These are phyloP conservation scores for Ustilago trichophora DNA, from an alignment of 1,284 basidiomycete species.

Conservation along the genomic window DNA sequence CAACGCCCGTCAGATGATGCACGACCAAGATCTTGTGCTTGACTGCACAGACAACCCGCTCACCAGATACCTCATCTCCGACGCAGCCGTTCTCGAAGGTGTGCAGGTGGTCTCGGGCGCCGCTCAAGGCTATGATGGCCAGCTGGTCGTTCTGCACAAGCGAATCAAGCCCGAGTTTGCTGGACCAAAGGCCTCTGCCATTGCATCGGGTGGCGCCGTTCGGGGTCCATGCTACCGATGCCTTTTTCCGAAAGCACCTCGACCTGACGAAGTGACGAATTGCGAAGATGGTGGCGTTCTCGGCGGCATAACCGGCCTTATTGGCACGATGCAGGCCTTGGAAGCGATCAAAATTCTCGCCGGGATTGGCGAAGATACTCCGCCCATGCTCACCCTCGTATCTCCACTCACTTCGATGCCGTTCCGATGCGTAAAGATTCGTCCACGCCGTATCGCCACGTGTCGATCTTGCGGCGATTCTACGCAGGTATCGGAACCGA, in stretches of 20 bases:
- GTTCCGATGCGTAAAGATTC: constrained; percentile 83
- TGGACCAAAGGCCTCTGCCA: constrained; percentile 2
- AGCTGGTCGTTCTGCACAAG: constrained; percentile 71
- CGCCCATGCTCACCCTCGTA: constrained; percentile 76
- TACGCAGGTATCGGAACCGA: constrained; percentile 14
- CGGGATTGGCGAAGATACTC: constrained; percentile 53
- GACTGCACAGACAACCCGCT: constrained; percentile 96
- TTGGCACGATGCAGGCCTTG: constrained; percentile 89
- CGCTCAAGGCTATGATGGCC: constrained; percentile 89
- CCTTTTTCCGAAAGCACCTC: constrained; percentile 75
- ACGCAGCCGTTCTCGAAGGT: constrained; percentile 78
- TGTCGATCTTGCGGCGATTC: constrained; percentile 61
- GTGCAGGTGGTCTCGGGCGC: constrained; percentile 90
- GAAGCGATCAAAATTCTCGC: constrained; percentile 78
- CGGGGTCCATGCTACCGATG: constrained; percentile 93
- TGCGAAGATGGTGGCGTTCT: constrained; percentile 93
- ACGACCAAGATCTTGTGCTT: constrained; percentile 75
- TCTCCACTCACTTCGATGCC: constrained; percentile 77
- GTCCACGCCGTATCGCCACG: constrained; percentile 66
- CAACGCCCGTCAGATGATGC: constrained; percentile 52
- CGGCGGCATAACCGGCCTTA: constrained; percentile 86
- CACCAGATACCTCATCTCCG: constrained; percentile 93
- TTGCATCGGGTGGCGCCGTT: not conserved
- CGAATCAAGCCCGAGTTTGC: constrained; percentile 32
- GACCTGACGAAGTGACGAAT: constrained; percentile 67